Base-by-base conservation (phyloP, 148 eudicot species). In the Rhododendron ovatum region DNA sequence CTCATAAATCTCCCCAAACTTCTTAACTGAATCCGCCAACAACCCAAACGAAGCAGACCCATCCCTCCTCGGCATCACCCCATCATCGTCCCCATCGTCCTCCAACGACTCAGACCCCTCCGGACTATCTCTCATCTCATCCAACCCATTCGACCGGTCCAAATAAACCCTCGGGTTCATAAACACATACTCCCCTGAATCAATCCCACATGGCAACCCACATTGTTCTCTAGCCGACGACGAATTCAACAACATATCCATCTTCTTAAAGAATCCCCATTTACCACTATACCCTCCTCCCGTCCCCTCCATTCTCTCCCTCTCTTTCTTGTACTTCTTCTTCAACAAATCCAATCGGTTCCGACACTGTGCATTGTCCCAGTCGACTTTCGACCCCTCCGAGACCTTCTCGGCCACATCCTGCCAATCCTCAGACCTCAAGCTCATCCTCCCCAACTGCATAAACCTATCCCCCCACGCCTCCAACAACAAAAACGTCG, bases 91-190 rank as follows among this genome's bases (percentile, higher is more conserved):
- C 1, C 89, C 94, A 4, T 88, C 91, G 1, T 92, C 92, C 48
- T 57, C 93, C 75, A 88, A 93, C 0, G 90, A 89, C 83, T 92
- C 93, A 33, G 94, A 92, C 85, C 92, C 91, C 26, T 90, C 98
- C 0, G 99, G 99, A 57, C 99, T 97, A 88, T 96, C 99, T 88
- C 98, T 92, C 98, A 97, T 91, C 85, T 97, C 99, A 89, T 95
- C 99, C 85, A 92, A 90, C 20, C 91, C 95, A 87, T 97, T 97
- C 0, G 98, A 92, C 76, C 86, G 91, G 51, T 94, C 92, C 94
- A 97, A 90, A 84, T 97, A 97, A 26, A 94, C 98, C 11, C 88
- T 85, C 18, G 99, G 98, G 51, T 94, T 89, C 99, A 94, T 95
- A 88, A 97, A 97, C 84, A 95, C 98, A 55, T 93, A 97, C 88